phyloP scores from a whole-genome alignment of 176 grass and related monocot species.

The Puya raimondii region DNA sequence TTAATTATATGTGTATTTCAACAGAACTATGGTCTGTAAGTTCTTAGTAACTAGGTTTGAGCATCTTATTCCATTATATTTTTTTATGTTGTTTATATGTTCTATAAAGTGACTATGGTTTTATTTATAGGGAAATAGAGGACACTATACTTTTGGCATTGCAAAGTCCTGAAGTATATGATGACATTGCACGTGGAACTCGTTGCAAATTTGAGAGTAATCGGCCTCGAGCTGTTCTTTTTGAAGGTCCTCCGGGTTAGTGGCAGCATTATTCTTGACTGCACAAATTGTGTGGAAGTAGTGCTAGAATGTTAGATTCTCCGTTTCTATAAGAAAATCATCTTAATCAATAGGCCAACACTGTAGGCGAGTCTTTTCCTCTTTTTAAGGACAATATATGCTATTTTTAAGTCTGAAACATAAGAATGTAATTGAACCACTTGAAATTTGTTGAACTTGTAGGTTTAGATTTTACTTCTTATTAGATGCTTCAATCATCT shows the following conservation, averaged over 20 bases:
- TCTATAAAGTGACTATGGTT: background rate
- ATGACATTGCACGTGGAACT: constrained; percentile 77
- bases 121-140: constrained; percentile 77
- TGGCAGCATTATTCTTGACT: background rate
- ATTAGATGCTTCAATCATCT: background rate
- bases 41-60: background rate
- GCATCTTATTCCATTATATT: background rate
- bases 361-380: background rate
- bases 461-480: background rate
- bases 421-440: background rate
- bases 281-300: background rate
- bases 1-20: too few relatives aligned
- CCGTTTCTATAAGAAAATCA: background rate
- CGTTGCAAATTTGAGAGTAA: constrained; percentile 88
- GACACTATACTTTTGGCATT: constrained; percentile 85
- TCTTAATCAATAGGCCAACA: background rate
- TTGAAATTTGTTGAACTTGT: constrained; percentile 1
- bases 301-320: constrained; percentile 1
- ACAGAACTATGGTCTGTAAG: background rate
- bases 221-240: constrained; percentile 78
- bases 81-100: background rate
- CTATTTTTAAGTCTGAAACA: background rate
- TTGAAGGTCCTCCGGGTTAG: constrained; percentile 88
- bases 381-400: background rate
- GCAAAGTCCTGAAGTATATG: constrained; percentile 88